Conservation (phyloP, 2,329 filamentous ascomycete genomes). For the Colletotrichum camelliae region DNA sequence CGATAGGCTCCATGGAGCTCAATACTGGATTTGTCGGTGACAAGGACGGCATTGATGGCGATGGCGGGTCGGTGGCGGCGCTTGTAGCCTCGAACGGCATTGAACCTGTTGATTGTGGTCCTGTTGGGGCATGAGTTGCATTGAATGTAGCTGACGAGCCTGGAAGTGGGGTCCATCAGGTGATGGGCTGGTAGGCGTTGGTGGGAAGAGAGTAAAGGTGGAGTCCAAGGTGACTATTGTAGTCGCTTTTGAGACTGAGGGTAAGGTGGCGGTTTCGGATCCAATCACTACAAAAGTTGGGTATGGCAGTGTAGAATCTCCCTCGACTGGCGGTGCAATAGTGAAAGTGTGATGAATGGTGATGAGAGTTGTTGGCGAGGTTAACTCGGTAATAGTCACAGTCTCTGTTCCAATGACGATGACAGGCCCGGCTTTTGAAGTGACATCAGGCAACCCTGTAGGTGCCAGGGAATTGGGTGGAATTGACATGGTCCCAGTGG, state of each 20-base stretch:
- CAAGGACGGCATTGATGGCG: rapidly evolving
- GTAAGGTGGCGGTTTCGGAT: background rate
- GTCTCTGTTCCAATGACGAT: background rate
- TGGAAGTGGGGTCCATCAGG: background rate
- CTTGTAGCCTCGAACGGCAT: rapidly evolving
- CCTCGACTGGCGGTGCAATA: rapidly evolving
- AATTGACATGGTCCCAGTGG: rapidly evolving
- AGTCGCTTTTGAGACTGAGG: background rate
- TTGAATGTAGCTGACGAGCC: rapidly evolving
- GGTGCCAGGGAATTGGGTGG: background rate
- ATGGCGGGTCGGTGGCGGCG: rapidly evolving
- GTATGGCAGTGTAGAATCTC: background rate
- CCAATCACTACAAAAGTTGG: background rate
- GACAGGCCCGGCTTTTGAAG: background rate
- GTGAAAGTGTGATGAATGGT: background rate
- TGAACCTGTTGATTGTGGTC: rapidly evolving
- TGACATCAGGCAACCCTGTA: rapidly evolving
- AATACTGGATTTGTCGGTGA: rapidly evolving
- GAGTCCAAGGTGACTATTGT: background rate
- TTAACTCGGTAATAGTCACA: background rate
- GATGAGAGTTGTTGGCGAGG: background rate
- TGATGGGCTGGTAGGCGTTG: rapidly evolving
- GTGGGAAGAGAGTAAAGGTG: background rate
- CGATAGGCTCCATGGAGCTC: background rate
- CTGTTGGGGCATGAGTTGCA: rapidly evolving